phyloP scores from a whole-genome alignment of 2,329 filamentous ascomycete species.

The Huntiella moniliformis region DNA sequence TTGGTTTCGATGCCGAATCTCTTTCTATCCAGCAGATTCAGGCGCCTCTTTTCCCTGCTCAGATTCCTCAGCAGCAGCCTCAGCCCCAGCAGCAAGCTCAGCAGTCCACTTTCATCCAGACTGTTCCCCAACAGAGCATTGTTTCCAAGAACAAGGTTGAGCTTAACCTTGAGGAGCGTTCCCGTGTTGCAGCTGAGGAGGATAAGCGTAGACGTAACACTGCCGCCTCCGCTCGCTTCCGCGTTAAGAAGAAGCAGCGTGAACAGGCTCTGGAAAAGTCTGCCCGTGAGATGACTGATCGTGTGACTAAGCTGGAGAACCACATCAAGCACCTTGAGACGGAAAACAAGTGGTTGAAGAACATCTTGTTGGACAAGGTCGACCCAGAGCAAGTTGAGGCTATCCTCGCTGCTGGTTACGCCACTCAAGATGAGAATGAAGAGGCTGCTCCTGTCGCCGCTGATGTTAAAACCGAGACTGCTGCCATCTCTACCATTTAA shows the following conservation, averaged over 20 bases:
- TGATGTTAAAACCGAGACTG: constrained; percentile 1
- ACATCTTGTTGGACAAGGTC: constrained; percentile 66
- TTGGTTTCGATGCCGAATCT: constrained; percentile 3
- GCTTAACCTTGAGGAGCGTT: constrained; percentile 48
- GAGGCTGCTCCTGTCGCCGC: constrained; percentile 3
- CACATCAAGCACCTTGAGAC: constrained; percentile 62
- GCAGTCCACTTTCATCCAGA: constrained; percentile 9
- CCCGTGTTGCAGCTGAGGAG: constrained; percentile 61
- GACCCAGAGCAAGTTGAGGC: constrained; percentile 36
- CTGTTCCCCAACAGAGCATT: constrained; percentile 19
- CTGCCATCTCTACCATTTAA: background rate
- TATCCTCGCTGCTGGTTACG: constrained; percentile 30
- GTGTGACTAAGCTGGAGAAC: constrained; percentile 53
- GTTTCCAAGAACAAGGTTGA: constrained; percentile 23
- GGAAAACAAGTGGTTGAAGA: constrained; percentile 68
- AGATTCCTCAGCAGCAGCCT: constrained; percentile 17
- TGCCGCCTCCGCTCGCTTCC: constrained; percentile 72
- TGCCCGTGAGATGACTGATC: constrained; percentile 68
- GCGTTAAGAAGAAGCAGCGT: constrained; percentile 89
- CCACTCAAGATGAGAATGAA: constrained; percentile 13
- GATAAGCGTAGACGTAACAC: constrained; percentile 83
- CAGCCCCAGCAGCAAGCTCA: constrained; percentile 14
- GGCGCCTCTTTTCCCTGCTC: constrained; percentile 26
- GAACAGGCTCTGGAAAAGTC: constrained; percentile 69
- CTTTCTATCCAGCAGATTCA: constrained; percentile 32